Conservation (phyloP, 768 basidiomycete genomes). For the Wakefieldia striispora region DNA sequence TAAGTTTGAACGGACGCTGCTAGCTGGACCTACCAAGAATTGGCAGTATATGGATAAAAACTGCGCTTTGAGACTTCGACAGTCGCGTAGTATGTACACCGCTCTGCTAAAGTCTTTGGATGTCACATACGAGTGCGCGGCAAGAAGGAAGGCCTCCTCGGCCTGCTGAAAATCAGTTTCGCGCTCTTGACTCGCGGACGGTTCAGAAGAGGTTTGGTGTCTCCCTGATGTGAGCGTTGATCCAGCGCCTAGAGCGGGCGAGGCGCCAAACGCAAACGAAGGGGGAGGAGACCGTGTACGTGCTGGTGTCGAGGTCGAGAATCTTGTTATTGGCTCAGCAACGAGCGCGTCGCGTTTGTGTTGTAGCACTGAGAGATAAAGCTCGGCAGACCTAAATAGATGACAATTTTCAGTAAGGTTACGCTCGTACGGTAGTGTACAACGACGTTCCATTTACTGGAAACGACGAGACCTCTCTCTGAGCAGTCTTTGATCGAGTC, state of each 20-base stretch:
- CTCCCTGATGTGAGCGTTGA: constrained; percentile 29
- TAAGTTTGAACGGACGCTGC: constrained; percentile 4
- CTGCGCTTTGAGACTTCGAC: constrained; percentile 65
- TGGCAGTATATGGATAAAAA: constrained; percentile 81
- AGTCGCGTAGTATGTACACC: constrained; percentile 58
- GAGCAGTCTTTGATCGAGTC: constrained; percentile 69
- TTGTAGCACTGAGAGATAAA: constrained; percentile 58
- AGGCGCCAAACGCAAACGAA: constrained; percentile 34
- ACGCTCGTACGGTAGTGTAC: constrained; percentile 6
- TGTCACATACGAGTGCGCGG: constrained; percentile 73
- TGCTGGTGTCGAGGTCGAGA: constrained; percentile 62
- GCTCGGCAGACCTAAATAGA: constrained; percentile 66
- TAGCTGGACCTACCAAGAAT: constrained; percentile 67
- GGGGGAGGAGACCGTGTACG: constrained; percentile 43
- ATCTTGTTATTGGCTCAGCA: constrained; percentile 30
- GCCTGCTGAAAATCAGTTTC: constrained; percentile 51
- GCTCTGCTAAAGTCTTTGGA: constrained; percentile 77
- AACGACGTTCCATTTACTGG: constrained; percentile 70
- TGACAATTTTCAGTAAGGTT: constrained; percentile 14
- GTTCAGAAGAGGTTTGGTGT: constrained; percentile 5
- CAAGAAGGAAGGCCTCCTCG: constrained; percentile 71
- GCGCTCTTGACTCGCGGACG: constrained; percentile 28
- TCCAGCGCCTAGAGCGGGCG: constrained; percentile 28
- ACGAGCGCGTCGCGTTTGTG: constrained; percentile 40
- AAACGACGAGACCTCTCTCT: constrained; percentile 64